Evolutionary conservation across 2,329 filamentous ascomycete genomes (phyloP).

Genomic region (Akanthomyces dipterigenus): DNA sequence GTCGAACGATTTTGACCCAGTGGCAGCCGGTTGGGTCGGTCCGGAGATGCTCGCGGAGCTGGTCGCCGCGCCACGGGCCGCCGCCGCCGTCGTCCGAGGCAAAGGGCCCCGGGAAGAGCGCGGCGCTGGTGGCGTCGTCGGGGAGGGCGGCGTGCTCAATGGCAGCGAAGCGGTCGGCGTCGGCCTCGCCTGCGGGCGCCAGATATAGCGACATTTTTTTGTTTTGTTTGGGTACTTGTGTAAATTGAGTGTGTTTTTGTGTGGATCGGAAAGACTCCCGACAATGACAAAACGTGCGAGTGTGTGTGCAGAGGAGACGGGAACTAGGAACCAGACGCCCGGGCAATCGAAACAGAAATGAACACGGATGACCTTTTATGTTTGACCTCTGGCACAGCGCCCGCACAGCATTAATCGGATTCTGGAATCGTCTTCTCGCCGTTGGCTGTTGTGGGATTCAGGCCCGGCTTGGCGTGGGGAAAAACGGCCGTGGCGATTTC

Average conservation of each 20-base stretch:
- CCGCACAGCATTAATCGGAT: neutral
- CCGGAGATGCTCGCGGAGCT: neutral
- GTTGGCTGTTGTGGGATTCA: neutral
- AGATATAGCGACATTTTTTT: neutral
- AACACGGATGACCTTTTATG: neutral
- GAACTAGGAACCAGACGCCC: no score
- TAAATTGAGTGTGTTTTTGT: neutral
- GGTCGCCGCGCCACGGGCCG: neutral
- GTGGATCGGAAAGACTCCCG: no score
- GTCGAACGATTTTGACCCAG: constrained; percentile 7
- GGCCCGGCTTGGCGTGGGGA: neutral
- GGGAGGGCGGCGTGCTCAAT: constrained; percentile 3
- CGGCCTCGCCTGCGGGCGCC: neutral
- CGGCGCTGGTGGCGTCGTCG: neutral
- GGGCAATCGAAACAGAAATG: no score
- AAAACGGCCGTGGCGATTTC: neutral
- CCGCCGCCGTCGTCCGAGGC: neutral
- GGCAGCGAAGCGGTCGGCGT: neutral
- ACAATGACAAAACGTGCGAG: neutral
- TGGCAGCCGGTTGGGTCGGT: constrained; percentile 10
- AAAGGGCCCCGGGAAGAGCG: neutral
- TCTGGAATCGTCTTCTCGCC: neutral
- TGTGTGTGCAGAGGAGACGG: neutral
- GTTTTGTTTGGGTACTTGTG: neutral
- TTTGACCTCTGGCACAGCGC: neutral